Conservation (phyloP, 108 stramenopile species). For the Aurantiochytrium sp. region DNA sequence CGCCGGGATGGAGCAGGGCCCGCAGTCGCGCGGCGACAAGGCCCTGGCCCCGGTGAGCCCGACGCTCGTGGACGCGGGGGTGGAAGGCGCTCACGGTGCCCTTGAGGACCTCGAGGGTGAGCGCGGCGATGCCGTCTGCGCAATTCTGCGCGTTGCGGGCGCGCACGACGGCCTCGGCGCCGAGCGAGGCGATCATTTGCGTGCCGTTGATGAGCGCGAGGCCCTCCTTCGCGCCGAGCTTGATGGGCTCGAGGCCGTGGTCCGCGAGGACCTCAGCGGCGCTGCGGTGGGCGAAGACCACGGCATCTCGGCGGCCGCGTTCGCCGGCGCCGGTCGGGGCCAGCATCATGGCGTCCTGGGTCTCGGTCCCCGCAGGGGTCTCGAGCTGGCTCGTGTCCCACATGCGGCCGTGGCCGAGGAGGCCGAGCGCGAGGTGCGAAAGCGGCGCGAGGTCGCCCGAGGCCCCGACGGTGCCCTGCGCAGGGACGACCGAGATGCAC, state of each 20-base stretch:
- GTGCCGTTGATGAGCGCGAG: conserved; percentile 42
- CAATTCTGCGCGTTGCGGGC: conserved; percentile 20
- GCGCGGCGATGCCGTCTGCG: conserved; percentile 34
- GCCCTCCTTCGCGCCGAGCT: conserved; percentile 41
- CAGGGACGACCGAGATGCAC: conserved; percentile 34
- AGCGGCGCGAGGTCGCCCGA: conserved; percentile 41
- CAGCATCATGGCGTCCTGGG: no score
- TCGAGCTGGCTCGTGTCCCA: not conserved
- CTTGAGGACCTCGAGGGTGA: conserved; percentile 40
- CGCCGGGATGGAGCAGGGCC: conserved; percentile 27
- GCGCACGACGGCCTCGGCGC: conserved; percentile 29
- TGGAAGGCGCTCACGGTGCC: conserved; percentile 42
- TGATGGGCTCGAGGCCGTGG: conserved; percentile 10
- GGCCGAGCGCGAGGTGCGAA: conserved; percentile 38
- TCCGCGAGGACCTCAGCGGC: conserved; percentile 25
- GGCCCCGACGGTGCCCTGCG: conserved; percentile 41
- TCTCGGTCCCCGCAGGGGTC: not conserved
- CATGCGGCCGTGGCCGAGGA: not conserved
- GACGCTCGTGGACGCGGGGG: conserved; percentile 35
- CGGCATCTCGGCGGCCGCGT: no score
- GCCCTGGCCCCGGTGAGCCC: conserved; percentile 32
- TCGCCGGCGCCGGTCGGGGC: no score
- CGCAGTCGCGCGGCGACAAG: conserved; percentile 28
- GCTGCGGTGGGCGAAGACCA: not conserved
- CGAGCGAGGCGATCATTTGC: conserved; percentile 37